phyloP scores from a whole-genome alignment of 2,329 filamentous ascomycete species.

The Trichoderma koningiopsis region DNA sequence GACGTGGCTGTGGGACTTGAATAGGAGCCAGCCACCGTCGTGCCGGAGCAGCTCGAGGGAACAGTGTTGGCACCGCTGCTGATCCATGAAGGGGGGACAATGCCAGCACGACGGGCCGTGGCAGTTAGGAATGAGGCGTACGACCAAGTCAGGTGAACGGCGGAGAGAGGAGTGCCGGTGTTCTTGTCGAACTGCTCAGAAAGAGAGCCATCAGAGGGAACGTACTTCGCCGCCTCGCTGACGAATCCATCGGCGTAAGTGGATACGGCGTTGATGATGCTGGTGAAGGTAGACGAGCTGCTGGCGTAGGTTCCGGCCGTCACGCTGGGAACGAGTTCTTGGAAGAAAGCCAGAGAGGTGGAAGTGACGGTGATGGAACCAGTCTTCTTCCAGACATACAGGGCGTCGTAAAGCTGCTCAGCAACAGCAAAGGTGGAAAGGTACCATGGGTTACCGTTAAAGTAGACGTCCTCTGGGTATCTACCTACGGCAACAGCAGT shows the following conservation, averaged over 20 bases:
- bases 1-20: constrained; percentile 48
- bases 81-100: constrained; percentile 61
- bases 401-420: constrained; percentile 76
- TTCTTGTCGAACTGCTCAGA: constrained; percentile 66
- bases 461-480: constrained; percentile 74
- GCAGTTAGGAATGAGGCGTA: constrained; percentile 70
- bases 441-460: constrained; percentile 81
- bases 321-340: constrained; percentile 60
- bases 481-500: constrained; percentile 64
- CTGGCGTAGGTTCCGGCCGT: constrained; percentile 63
- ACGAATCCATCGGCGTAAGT: constrained; percentile 64
- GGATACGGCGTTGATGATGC: constrained; percentile 59
- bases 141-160: constrained; percentile 71
- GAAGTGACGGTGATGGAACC: constrained; percentile 66
- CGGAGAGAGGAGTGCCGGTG: constrained; percentile 59
- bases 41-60: constrained; percentile 51
- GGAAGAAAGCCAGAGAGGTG: constrained; percentile 71
- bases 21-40: constrained; percentile 55
- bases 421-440: constrained; percentile 75
- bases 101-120: constrained; percentile 56
- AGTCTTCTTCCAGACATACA: constrained; percentile 68
- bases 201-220: constrained; percentile 62
- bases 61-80: constrained; percentile 49
- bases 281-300: constrained; percentile 50
- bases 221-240: constrained; percentile 63